A percentile compares a stretch with the other conserved stretches of the same genome.
Conservation (phyloP, 805 yeast genomes). For the Ogataea siamensis region DNA sequence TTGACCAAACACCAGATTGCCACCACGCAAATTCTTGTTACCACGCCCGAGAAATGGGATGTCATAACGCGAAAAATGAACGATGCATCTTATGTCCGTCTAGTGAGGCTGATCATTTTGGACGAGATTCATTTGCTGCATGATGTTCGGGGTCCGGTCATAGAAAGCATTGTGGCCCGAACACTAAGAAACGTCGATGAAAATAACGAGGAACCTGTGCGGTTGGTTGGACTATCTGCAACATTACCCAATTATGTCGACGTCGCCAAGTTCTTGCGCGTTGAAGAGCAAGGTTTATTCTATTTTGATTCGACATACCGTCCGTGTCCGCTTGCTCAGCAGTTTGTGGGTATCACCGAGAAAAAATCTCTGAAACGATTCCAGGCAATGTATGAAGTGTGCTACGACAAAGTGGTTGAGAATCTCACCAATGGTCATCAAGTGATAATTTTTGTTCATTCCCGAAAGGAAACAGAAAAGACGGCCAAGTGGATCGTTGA, state of each 20-base stretch:
- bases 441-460: conserved; percentile 87
- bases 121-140: conserved; percentile 93
- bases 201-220: conserved; percentile 41
- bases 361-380: conserved; percentile 72
- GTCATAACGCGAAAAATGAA: conserved; percentile 81
- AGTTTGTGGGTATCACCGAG: conserved; percentile 84
- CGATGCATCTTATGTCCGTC: conserved; percentile 60
- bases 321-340: conserved; percentile 91
- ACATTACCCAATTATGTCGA: conserved; percentile 87
- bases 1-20: conserved; percentile 71
- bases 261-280: conserved; percentile 79
- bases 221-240: conserved; percentile 88
- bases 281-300: conserved; percentile 62
- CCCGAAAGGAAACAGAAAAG: conserved; percentile 84
- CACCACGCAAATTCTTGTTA: conserved; percentile 78
- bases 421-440: conserved; percentile 65
- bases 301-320: conserved; percentile 81
- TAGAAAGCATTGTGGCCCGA: conserved; percentile 85
- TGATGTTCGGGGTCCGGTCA: conserved; percentile 92
- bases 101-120: conserved; percentile 70
- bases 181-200: conserved; percentile 50
- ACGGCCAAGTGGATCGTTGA: conserved; percentile 76
- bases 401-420: conserved; percentile 76
- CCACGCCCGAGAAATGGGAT: conserved; percentile 99
- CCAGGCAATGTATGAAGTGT: conserved; percentile 86